Conservation (phyloP, 148 eudicot species). For the Diospyros kaki region DNA sequence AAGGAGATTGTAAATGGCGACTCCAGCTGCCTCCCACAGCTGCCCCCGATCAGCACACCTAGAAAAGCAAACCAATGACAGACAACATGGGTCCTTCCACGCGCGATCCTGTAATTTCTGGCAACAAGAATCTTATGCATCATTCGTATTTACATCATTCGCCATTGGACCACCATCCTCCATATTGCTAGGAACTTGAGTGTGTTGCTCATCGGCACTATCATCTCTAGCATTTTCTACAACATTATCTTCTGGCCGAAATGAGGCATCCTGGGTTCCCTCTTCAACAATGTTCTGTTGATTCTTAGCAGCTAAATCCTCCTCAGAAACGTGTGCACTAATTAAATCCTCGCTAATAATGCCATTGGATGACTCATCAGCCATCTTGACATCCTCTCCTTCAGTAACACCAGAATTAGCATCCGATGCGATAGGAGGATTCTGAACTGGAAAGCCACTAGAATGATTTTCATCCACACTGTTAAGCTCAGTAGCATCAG, state of each 20-base stretch:
- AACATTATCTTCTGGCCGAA: slow-evolving; percentile 3
- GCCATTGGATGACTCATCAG: slow-evolving; percentile 6
- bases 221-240: slow-evolving; percentile 4
- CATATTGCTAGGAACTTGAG: background rate
- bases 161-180: background rate
- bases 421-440: background rate
- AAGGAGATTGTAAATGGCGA: background rate
- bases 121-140: background rate
- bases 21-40: too few species aligned
- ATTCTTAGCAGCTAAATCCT: slow-evolving; percentile 7
- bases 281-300: slow-evolving; percentile 9
- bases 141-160: background rate
- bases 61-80: background rate
- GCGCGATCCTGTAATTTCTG: too few species aligned
- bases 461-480: background rate
- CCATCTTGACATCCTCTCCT: slow-evolving; percentile 4
- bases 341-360: slow-evolving; percentile 11
- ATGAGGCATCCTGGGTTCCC: background rate
- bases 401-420: background rate
- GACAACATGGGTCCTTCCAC: too few species aligned
- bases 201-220: background rate
- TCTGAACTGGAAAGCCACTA: background rate
- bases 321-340: slow-evolving; percentile 1
- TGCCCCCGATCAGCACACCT: background rate
- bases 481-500: background rate